Evolutionary conservation across 2,329 filamentous ascomycete species (phyloP), one percentile per base, ranked within the genome.

Genomic region (Pseudogymnoascus sp.): DNA sequence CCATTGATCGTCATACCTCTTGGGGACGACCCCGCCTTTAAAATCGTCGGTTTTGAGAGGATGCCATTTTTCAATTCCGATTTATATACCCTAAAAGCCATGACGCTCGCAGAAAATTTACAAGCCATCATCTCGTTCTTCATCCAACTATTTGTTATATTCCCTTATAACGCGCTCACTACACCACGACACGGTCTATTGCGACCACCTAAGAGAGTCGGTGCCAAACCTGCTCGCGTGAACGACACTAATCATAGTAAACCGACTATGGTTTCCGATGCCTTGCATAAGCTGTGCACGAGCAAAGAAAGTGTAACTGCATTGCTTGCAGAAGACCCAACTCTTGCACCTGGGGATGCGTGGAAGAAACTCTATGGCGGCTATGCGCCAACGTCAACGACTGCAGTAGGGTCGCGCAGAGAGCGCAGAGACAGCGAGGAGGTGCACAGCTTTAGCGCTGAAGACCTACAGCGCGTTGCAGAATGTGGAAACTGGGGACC

Each of bases 401-500:
- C 10, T 9, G 15, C 12, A 66, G 27, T 65, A 68, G 17, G 67
- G 65, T n/a, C 67, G 64, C 36, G 64, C 60, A 7, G 61, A 59
- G 8, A 66, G 64, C 36, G 64, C 60, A 7, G 61, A 59, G 8
- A 66, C 63, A 13, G 66, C 69, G 6, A 66, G 64, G 44, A 71
- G 36, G 39, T 65, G 41, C 64, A 66, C 59, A 59, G 63, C 3
- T 41, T 63, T 17, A 68, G 68, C 17, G 60, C 66, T 2, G 77
- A 80, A 58, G 79, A 81, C 31, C 70, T 89, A 27, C 73, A 82
- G 39, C 78, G 76, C 48, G 85, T 86, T 1, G 74, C 75, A 6
- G 70, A 78, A 62, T 91, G 88, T 70, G 89, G 89, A 1, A 84
- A 82, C 60, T 92, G 88, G 83, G 88, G 87, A 0, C 70, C 79